Conservation (phyloP, 805 yeast genomes). For the Nadsonia fulvescens region DNA sequence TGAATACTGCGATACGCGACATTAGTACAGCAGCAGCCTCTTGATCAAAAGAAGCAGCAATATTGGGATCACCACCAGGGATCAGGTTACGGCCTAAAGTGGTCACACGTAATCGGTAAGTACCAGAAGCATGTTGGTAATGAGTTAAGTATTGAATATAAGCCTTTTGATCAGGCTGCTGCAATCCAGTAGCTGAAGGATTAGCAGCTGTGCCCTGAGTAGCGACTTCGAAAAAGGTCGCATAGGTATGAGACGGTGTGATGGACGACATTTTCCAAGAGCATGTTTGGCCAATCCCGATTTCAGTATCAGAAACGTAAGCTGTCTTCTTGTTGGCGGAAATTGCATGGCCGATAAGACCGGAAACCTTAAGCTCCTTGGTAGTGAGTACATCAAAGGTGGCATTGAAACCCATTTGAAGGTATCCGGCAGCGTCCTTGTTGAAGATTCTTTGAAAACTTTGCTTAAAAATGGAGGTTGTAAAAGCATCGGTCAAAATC, state of each 20-base stretch:
- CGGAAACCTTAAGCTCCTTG: constrained; percentile 71
- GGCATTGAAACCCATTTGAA: constrained; percentile 84
- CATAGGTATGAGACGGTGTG: constrained; percentile 79
- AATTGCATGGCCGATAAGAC: constrained; percentile 85
- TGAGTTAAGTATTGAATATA: constrained; percentile 66
- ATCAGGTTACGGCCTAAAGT: constrained; percentile 37
- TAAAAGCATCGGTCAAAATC: constrained; percentile 77
- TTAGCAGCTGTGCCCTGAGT: constrained; percentile 19
- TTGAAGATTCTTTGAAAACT: constrained; percentile 73
- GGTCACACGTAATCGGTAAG: constrained; percentile 70
- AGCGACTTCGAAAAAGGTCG: constrained; percentile 70
- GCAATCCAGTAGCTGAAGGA: constrained; percentile 9
- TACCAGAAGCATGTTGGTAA: constrained; percentile 79
- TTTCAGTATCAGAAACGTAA: constrained; percentile 73
- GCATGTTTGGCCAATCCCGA: constrained; percentile 86
- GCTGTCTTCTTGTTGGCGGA: constrained; percentile 43
- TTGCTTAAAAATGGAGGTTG: constrained; percentile 85
- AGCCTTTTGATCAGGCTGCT: constrained; percentile 16
- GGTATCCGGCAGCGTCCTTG: constrained; percentile 73
- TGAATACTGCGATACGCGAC: constrained; percentile 71
- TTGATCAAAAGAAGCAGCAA: constrained; percentile 60
- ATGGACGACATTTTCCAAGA: constrained; percentile 74
- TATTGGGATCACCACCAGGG: constrained; percentile 30
- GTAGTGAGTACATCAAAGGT: constrained; percentile 65
- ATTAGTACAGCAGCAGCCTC: constrained; percentile 89